A percentile compares a stretch with the other conserved stretches of the same genome.
Conservation (phyloP, 164 flowering plant genomes). For the Chloranthus sessilifolius region DNA sequence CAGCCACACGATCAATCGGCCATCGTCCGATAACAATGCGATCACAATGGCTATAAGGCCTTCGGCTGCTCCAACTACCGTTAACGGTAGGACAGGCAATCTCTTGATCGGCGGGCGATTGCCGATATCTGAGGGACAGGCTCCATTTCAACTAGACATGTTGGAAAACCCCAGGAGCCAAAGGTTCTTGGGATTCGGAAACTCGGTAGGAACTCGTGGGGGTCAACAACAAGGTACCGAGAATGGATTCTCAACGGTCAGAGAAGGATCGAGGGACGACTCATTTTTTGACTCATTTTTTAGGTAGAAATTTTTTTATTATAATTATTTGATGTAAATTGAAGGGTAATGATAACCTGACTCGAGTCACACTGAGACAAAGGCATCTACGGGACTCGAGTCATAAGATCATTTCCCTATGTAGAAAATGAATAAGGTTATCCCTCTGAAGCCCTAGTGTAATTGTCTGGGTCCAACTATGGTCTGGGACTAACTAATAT, state of each 20-base stretch:
- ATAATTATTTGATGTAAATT: too few relatives aligned
- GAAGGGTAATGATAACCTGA: too few relatives aligned
- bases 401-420: too few relatives aligned
- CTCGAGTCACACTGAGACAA: too few relatives aligned
- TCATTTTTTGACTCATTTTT: not conserved
- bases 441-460: too few relatives aligned
- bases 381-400: too few relatives aligned
- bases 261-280: constrained; percentile 8
- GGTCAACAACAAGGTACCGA: constrained; percentile 1
- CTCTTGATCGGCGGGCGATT: constrained; percentile 13
- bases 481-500: too few relatives aligned
- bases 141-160: constrained; percentile 43
- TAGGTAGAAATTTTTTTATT: too few relatives aligned
- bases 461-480: too few relatives aligned
- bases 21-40: constrained; percentile 13
- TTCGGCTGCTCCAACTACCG: constrained; percentile 12
- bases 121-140: constrained; percentile 18
- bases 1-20: constrained; percentile 21
- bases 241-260: constrained; percentile 3
- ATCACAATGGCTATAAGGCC: constrained; percentile 43
- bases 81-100: constrained; percentile 8
- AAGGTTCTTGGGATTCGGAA: constrained; percentile 17
- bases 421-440: too few relatives aligned
- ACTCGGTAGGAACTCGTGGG: constrained; percentile 1
- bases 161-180: constrained; percentile 18